A percentile compares a stretch with the other conserved stretches of the same genome.
Evolutionary conservation across 1,284 basidiomycete genomes (phyloP).

Genomic region (Cronartium ribicola): DNA sequence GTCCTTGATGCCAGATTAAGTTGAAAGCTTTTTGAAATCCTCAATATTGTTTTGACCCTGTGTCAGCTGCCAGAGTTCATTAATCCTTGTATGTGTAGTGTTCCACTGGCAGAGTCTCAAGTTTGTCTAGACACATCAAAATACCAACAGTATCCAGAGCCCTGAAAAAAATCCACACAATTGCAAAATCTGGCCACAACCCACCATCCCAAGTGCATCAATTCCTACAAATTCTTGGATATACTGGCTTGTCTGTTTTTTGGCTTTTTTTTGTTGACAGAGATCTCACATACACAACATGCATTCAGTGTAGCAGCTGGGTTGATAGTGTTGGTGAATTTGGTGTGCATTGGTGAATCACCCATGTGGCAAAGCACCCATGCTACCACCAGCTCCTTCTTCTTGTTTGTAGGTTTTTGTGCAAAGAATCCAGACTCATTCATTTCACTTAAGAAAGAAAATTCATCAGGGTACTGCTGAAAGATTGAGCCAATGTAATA

Average conservation of each 20-base stretch:
- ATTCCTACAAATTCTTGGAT: no score
- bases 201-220: no score
- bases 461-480: neutral
- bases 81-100: neutral
- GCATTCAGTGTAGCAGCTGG: no score
- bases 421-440: neutral
- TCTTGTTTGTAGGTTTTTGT: neutral
- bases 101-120: neutral
- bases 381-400: neutral
- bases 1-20: neutral
- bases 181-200: no score
- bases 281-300: no score
- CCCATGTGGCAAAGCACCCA: neutral
- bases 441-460: neutral
- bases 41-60: neutral
- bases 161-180: no score
- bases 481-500: neutral
- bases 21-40: neutral
- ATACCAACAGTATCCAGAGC: neutral
- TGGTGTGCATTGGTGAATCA: neutral
- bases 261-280: no score
- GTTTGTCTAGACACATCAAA: neutral
- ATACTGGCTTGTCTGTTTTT: no score
- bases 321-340: neutral
- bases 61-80: neutral